These are phyloP conservation scores for Quercus agrifolia DNA, from an alignment of 306 rosid species.

Conservation along the genomic window DNA sequence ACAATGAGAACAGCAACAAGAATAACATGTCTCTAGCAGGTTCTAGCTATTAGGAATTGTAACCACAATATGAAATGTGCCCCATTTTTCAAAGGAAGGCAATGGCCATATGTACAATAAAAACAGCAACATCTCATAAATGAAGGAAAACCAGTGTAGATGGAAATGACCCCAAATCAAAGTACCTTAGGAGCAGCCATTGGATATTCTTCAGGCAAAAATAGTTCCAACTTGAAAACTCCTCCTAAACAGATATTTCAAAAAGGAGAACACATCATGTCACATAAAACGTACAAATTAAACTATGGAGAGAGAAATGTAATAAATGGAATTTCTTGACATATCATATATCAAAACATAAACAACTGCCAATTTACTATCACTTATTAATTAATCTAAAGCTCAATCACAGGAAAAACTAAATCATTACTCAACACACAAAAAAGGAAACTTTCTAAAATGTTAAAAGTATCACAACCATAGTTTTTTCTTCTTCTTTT, in stretches of 20 bases:
- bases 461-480: neutral
- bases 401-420: neutral
- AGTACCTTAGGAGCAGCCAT: conserved; percentile 99
- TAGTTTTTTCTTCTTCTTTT: no score
- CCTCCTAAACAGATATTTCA: conserved; percentile 55
- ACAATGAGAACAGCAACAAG: no score
- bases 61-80: neutral
- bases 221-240: conserved; percentile 92
- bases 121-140: neutral
- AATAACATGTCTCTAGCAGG: neutral
- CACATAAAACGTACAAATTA: neutral
- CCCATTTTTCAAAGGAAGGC: neutral
- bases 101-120: neutral
- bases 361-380: neutral
- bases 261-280: conserved; percentile 15
- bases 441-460: neutral
- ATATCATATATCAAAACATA: neutral
- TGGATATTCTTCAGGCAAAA: conserved; percentile 98
- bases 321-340: neutral
- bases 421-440: neutral
- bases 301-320: neutral
- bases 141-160: neutral
- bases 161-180: conserved; percentile 12
- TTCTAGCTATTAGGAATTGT: neutral
- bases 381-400: neutral